Evolutionary conservation across 2,329 filamentous ascomycete species (phyloP).

Genomic region (Fusarium fracticaudum): DNA sequence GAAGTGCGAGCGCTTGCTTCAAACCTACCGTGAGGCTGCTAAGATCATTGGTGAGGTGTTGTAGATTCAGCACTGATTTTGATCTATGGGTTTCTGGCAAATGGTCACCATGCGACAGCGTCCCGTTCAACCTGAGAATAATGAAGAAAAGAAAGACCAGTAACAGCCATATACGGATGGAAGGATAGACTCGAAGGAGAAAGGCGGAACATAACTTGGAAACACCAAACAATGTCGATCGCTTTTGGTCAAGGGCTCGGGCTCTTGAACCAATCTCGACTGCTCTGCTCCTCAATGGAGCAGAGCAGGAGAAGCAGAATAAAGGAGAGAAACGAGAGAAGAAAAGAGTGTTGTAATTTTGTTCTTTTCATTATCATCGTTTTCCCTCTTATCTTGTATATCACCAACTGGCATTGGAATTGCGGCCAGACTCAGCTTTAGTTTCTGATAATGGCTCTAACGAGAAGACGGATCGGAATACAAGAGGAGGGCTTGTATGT

Average conservation of each 20-base stretch:
- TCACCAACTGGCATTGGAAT: slow-evolving; percentile 40
- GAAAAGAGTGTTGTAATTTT: slow-evolving; percentile 38
- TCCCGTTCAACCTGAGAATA: slow-evolving; percentile 28
- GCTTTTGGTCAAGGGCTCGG: slow-evolving; percentile 17
- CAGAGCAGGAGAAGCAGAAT: slow-evolving; percentile 2
- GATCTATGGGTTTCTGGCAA: slow-evolving; percentile 11
- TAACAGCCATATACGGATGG: slow-evolving; percentile 14
- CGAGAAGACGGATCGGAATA: slow-evolving; percentile 27
- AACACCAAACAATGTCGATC: slow-evolving; percentile 28
- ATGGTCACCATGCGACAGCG: slow-evolving; percentile 11
- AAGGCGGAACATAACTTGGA: slow-evolving; percentile 25
- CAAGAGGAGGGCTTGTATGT: slow-evolving; percentile 39
- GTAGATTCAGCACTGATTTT: slow-evolving; percentile 54
- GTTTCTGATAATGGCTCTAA: slow-evolving; percentile 29
- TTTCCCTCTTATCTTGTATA: slow-evolving; percentile 41
- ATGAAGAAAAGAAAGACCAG: slow-evolving; percentile 31
- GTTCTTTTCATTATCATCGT: slow-evolving; percentile 19
- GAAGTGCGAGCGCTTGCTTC: slow-evolving; percentile 96
- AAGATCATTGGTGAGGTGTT: slow-evolving; percentile 98
- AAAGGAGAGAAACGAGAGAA: slow-evolving; percentile 21
- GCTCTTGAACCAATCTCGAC: slow-evolving; percentile 22
- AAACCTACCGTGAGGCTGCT: slow-evolving; percentile 95
- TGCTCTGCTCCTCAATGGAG: slow-evolving; percentile 15
- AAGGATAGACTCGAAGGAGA: slow-evolving; percentile 33
- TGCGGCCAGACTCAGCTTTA: slow-evolving; percentile 35